Evolutionary conservation across 768 basidiomycete species (phyloP), one percentile per base, ranked within the genome.

Genomic region (Glaciozyma martinii): DNA sequence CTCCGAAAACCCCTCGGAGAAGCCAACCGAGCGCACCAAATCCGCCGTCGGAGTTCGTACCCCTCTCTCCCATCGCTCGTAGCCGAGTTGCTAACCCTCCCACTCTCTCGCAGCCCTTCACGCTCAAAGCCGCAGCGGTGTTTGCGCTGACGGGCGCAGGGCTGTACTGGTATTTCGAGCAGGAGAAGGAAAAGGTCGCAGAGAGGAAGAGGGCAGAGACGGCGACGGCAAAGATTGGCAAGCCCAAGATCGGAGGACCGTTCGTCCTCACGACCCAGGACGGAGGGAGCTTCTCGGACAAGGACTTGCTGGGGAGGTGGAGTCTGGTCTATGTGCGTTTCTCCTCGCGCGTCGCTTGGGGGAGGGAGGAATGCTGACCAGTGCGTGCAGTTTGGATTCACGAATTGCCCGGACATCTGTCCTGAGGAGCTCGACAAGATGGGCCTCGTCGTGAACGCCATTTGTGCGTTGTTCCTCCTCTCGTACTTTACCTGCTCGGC

Each of bases 331-430:
- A 75, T 66, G 71, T 72, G 62, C 57, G 71, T 69, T 27, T 27
- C 49, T 61, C 56, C 78, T 90, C 65, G 82, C 89, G 54, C 90
- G 1, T 30, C 6, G 9, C 27, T 52, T 25, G 40, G 27, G n/a
- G 2, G 46, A 18, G 33, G 5, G 23, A 23, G 12, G 58, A 49
- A 23, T 9, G 60, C 25, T 37, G 49, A 49, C 19, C 19, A 3
- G 40, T 19, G 52, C 21, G 13, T 1, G 43, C 65, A 97, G 79
- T 99, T 99, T 77, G 95, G 95, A n/a, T 99, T 98, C 80, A 93
- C 94, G 37, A 94, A 99, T 77, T 99, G 95, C 77, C 94, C 95
- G 9, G 95, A 99, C 77, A 97, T 99, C 60, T 99, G 95, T 75
- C 95, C 95, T 1, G 89, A 93, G 61, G 94, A 98, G 78, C 81